Evolutionary conservation across 805 yeast genomes (phyloP).

Genomic region (Geotrichum ghanense): DNA sequence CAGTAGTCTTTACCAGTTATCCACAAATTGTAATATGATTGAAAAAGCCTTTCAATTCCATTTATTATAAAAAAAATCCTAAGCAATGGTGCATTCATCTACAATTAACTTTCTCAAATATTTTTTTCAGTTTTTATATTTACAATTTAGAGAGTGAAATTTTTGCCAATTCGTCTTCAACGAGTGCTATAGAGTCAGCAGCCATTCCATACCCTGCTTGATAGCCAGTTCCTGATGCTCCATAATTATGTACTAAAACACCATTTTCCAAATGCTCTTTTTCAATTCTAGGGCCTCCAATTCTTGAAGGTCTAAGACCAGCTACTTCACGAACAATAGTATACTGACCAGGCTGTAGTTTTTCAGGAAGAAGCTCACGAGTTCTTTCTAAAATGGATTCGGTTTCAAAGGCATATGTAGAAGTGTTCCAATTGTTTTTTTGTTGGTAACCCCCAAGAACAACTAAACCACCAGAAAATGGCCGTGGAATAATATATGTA

Average conservation of each 20-base stretch:
- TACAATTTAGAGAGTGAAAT: background rate
- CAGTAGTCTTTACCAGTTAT: too few species aligned
- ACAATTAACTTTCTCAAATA: too few species aligned
- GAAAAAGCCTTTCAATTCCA: too few species aligned
- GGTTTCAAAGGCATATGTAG: slow-evolving; percentile 45
- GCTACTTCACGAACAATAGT: slow-evolving; percentile 56
- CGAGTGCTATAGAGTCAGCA: slow-evolving; percentile 26
- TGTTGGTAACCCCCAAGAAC: slow-evolving; percentile 70
- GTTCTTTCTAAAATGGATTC: slow-evolving; percentile 53
- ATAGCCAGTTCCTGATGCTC: slow-evolving; percentile 70
- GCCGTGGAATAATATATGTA: slow-evolving; percentile 65
- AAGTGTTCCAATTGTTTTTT: slow-evolving; percentile 48
- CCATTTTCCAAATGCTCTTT: slow-evolving; percentile 31
- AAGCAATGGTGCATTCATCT: too few species aligned
- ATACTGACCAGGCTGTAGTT: slow-evolving; percentile 29
- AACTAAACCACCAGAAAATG: slow-evolving; percentile 51
- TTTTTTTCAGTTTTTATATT: too few species aligned
- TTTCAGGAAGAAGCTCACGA: slow-evolving; percentile 33
- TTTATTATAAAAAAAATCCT: too few species aligned
- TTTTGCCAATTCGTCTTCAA: background rate
- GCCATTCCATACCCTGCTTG: slow-evolving; percentile 64
- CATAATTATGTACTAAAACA: slow-evolving; percentile 56
- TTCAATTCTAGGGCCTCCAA: slow-evolving; percentile 68
- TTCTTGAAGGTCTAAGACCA: slow-evolving; percentile 67
- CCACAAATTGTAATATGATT: too few species aligned